A percentile compares a stretch with the other conserved stretches of the same genome.
Evolutionary conservation across 257 asterid genomes (phyloP).

Genomic region (Craterostigma plantagineum): DNA sequence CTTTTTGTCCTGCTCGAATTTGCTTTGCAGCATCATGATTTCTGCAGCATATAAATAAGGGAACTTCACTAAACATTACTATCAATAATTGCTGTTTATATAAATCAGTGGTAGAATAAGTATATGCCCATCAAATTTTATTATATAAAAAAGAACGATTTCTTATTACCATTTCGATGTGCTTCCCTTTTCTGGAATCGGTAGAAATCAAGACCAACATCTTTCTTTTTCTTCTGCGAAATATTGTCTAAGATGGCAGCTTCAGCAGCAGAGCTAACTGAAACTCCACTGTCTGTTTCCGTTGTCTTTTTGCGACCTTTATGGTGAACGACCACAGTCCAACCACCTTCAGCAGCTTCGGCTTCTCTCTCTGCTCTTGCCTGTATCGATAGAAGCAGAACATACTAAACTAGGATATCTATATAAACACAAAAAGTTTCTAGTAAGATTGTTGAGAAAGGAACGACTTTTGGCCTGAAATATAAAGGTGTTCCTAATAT

Average conservation of each 20-base stretch:
- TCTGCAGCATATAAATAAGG: conserved; percentile 34
- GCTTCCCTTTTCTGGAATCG: conserved; percentile 85
- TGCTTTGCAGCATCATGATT: conserved; percentile 74
- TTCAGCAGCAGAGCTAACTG: conserved; percentile 81
- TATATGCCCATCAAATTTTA: neutral
- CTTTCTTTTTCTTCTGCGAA: conserved; percentile 54
- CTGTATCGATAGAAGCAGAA: conserved; percentile 17
- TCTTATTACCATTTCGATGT: conserved; percentile 47
- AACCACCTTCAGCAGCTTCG: conserved; percentile 80
- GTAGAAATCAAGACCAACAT: conserved; percentile 58
- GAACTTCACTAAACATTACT: too few species aligned
- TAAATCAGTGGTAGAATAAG: neutral
- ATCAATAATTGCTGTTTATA: neutral
- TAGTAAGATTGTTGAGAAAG: neutral
- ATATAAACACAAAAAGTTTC: neutral
- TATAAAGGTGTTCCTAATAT: too few species aligned
- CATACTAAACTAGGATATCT: neutral
- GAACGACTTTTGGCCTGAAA: neutral
- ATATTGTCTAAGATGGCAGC: conserved; percentile 65
- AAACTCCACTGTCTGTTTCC: conserved; percentile 66
- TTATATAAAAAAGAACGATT: neutral
- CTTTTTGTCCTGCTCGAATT: conserved; percentile 87
- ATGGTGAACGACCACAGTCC: conserved; percentile 88
- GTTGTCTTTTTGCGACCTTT: conserved; percentile 89
- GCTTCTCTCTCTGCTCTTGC: conserved; percentile 63